Conservation (phyloP, 108 stramenopile genomes). For the Skeletonema potamos region DNA sequence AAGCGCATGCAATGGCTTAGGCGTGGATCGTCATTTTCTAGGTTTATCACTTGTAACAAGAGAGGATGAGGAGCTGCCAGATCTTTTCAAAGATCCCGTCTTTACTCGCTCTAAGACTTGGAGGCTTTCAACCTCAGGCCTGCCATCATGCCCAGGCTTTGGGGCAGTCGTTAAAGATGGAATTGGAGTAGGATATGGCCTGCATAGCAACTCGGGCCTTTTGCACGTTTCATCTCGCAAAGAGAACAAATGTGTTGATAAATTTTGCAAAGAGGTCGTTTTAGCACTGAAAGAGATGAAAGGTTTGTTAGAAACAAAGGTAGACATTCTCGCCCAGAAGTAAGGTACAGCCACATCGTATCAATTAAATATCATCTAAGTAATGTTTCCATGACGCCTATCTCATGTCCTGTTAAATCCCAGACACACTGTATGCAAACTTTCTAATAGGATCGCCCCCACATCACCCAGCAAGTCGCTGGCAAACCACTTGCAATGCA, state of each 20-base stretch:
- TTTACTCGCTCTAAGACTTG: constrained; percentile 69
- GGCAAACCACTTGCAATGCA: constrained; percentile 97
- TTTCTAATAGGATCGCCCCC: constrained; percentile 96
- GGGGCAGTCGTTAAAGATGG: constrained; percentile 84
- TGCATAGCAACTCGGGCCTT: constrained; percentile 54
- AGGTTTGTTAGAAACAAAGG: constrained; percentile 43
- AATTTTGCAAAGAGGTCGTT: constrained; percentile 49
- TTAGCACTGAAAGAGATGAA: constrained; percentile 75
- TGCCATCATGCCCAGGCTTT: constrained; percentile 68
- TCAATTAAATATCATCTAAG: neutral
- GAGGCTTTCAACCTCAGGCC: constrained; percentile 69
- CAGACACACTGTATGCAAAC: neutral
- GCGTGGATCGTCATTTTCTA: constrained; percentile 74
- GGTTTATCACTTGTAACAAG: constrained; percentile 57
- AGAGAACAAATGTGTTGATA: constrained; percentile 50
- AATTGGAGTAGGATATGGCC: constrained; percentile 70
- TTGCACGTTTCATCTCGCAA: constrained; percentile 65
- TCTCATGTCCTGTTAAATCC: neutral
- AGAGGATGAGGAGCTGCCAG: constrained; percentile 49
- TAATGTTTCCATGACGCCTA: neutral
- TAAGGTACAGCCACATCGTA: neutral
- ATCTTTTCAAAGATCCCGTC: constrained; percentile 61
- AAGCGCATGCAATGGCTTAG: constrained; percentile 37
- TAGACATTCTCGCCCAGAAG: neutral
- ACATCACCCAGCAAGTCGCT: constrained; percentile 98